Evolutionary conservation across 768 basidiomycete species (phyloP), one percentile per base, ranked within the genome.

Genomic region (Leccinum olivaceopallidum): DNA sequence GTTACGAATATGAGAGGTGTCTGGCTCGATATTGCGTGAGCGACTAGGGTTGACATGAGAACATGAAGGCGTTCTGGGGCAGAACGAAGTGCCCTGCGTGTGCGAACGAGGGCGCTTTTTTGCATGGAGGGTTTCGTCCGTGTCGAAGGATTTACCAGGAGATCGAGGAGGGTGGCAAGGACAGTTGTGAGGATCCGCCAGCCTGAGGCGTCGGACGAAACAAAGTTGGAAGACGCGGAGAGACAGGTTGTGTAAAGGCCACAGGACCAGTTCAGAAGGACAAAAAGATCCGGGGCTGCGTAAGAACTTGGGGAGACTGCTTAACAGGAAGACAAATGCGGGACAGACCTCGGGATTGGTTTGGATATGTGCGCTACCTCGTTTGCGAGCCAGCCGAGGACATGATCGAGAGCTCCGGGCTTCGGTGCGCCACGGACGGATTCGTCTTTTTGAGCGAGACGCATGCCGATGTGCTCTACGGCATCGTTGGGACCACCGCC

Each of bases 361-460:
- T 83, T 87, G 3, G 83, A 75, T 20, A 88, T 77, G 51, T 79
- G 81, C 4, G 80, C 79, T 1, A 85, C 84, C 69, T 96, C 92
- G 51, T 80, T 79, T 6, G 83, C 79, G 7, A 92, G 76, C 92
- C 92, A 95, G 47, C 83, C 89, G 37, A 93, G 72, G 16, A 94
- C 81, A 67, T 88, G 83, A 66, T 92, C 88, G 20, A 83, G 72
- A 3, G 90, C 81, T 36, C 87, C 88, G 16, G 85, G 68, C 63
- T 80, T 84, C 22, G 71, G 74, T 80, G 49, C 30, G 76, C 77
- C 9, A 66, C 22, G 57, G 77, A 68, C 14, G 76, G 81, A 60
- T 60, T 87, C 84, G 64, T 93, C 90, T 39, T 83, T 83, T 26
- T 77, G 76, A 20, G 91, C 82, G 58, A 94, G 67, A 52, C 85